These are phyloP conservation scores for Ustilago esculenta DNA, from an alignment of 1,284 basidiomycete species.

Conservation along the genomic window DNA sequence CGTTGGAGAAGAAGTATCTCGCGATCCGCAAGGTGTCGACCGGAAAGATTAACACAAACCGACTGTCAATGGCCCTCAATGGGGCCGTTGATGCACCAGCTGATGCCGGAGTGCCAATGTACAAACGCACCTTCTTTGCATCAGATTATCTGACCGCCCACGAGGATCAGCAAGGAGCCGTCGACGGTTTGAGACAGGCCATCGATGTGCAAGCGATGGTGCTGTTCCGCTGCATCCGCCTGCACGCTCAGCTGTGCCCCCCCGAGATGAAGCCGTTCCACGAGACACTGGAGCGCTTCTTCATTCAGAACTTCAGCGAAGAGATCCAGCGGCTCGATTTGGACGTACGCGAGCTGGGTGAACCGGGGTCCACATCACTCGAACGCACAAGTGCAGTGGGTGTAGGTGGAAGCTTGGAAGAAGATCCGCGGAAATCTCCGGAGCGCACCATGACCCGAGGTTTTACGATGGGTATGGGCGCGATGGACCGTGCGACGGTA, in stretches of 20 bases:
- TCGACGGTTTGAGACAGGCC: slow-evolving; percentile 77
- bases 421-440: slow-evolving; percentile 22
- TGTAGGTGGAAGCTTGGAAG: slow-evolving; percentile 14
- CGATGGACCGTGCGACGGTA: slow-evolving; percentile 27
- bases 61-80: slow-evolving; percentile 87
- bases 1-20: slow-evolving; percentile 77
- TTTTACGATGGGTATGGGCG: slow-evolving; percentile 38
- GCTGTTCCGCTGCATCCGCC: slow-evolving; percentile 82
- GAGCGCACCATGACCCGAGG: slow-evolving; percentile 34
- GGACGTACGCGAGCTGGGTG: slow-evolving; percentile 35
- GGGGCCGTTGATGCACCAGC: slow-evolving; percentile 83
- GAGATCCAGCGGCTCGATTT: slow-evolving; percentile 73
- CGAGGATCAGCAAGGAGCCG: slow-evolving; percentile 76
- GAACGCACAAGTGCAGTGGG: slow-evolving; percentile 12
- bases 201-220: slow-evolving; percentile 80
- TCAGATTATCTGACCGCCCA: slow-evolving; percentile 76
- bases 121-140: slow-evolving; percentile 74
- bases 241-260: slow-evolving; percentile 84
- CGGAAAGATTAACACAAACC: slow-evolving; percentile 76
- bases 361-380: slow-evolving; percentile 6
- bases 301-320: slow-evolving; percentile 86
- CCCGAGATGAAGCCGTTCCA: slow-evolving; percentile 90
- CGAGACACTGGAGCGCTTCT: slow-evolving; percentile 84
- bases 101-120: slow-evolving; percentile 76
- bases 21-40: slow-evolving; percentile 77